These are phyloP conservation scores for Wickerhamomyces silvicola DNA, from an alignment of 805 yeast species.

Conservation along the genomic window DNA sequence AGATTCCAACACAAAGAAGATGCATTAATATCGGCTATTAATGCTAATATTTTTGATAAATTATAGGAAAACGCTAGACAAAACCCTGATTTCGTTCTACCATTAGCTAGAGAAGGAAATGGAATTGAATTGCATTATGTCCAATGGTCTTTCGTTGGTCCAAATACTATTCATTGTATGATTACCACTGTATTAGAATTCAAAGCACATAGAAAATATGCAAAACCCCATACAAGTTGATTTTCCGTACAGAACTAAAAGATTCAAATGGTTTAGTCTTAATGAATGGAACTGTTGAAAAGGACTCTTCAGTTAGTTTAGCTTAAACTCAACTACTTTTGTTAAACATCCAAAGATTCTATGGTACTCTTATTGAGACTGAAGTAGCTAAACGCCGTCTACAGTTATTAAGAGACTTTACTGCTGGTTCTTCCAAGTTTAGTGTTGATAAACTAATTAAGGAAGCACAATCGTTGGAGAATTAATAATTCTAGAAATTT, in stretches of 20 bases:
- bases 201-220: conserved; percentile 83
- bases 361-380: conserved; percentile 54
- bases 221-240: conserved; percentile 92
- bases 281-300: conserved; percentile 82
- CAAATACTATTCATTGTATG: conserved; percentile 79
- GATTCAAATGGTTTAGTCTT: conserved; percentile 57
- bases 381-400: conserved; percentile 43
- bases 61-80: conserved; percentile 60
- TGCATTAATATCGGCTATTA: conserved; percentile 59
- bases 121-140: conserved; percentile 82
- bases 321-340: conserved; percentile 76
- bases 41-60: conserved; percentile 50
- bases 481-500: too few species aligned
- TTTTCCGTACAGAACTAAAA: conserved; percentile 75
- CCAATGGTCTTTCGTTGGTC: conserved; percentile 90
- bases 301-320: conserved; percentile 56
- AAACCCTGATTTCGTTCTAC: conserved; percentile 83
- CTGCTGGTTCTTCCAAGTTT: conserved; percentile 61
- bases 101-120: conserved; percentile 60
- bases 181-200: conserved; percentile 88
- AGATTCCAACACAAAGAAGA: conserved; percentile 61
- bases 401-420: conserved; percentile 59
- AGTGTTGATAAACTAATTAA: conserved; percentile 59
- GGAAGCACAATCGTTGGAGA: conserved; percentile 69
- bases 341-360: conserved; percentile 73